phyloP scores from a whole-genome alignment of 768 basidiomycete species.

The Mycena rebaudengoi region DNA sequence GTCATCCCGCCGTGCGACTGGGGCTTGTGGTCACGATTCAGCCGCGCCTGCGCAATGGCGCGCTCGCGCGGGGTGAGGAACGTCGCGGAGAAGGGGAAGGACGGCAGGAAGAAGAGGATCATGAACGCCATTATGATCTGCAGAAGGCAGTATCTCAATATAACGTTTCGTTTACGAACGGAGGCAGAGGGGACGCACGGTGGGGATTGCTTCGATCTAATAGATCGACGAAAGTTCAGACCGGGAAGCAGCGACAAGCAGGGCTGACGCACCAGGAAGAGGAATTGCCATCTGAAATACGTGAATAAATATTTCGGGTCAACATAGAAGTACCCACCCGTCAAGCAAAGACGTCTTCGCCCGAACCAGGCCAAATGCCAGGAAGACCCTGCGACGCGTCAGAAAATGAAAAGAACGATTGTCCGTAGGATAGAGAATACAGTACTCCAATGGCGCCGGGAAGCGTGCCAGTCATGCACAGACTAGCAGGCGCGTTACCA shows the following conservation, averaged over 20 bases:
- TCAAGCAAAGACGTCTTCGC: constrained; percentile 53
- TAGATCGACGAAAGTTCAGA: background rate
- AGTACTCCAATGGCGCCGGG: constrained; percentile 63
- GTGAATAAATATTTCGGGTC: background rate
- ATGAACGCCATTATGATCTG: constrained; percentile 55
- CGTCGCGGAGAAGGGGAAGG: constrained; percentile 62
- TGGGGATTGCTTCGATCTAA: constrained; percentile 66
- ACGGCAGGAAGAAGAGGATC: constrained; percentile 59
- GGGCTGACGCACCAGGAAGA: constrained; percentile 53
- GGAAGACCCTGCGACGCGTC: constrained; percentile 49
- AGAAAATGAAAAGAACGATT: background rate
- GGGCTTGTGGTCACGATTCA: constrained; percentile 64
- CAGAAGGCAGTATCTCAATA: background rate
- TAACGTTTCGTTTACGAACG: background rate
- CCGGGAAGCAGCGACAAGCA: background rate
- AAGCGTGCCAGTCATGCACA: constrained; percentile 66
- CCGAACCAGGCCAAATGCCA: constrained; percentile 65
- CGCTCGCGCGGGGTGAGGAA: constrained; percentile 61
- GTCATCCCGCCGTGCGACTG: constrained; percentile 66
- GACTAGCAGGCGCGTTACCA: constrained; percentile 38
- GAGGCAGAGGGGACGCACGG: constrained; percentile 19
- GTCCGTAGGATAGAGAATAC: background rate
- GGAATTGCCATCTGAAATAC: constrained; percentile 61
- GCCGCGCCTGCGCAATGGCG: constrained; percentile 64
- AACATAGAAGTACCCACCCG: constrained; percentile 39